Percentiles rank a stretch among this genome's conserved stretches.
These are phyloP conservation scores for Taphrina flavorubra DNA, from an alignment of 1,139 yeast genomes.

Conservation along the genomic window DNA sequence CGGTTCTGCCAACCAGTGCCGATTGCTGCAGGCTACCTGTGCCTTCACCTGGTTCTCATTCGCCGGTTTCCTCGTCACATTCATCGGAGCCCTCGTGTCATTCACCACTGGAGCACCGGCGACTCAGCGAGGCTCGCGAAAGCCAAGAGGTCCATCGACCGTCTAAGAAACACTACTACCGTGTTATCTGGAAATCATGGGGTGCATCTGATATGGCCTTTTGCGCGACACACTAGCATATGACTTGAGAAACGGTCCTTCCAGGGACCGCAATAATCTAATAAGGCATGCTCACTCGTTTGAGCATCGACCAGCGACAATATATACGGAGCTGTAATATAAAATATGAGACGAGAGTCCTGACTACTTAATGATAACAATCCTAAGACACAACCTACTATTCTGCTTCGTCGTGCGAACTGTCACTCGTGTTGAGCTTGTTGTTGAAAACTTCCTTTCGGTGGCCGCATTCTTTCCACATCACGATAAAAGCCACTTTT, in stretches of 20 bases:
- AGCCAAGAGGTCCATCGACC: slow-evolving; percentile 39
- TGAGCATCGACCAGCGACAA: slow-evolving; percentile 12
- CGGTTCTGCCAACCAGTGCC: slow-evolving; percentile 82
- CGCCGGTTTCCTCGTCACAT: slow-evolving; percentile 73
- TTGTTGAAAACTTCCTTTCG: too few species aligned
- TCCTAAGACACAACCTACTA: neutral
- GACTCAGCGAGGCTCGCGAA: slow-evolving; percentile 40
- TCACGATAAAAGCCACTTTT: neutral
- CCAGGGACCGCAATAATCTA: neutral
- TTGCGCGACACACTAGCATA: slow-evolving; percentile 5
- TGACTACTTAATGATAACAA: slow-evolving; percentile 10
- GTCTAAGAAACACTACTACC: slow-evolving; percentile 14
- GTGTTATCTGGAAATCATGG: neutral
- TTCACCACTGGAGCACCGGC: slow-evolving; percentile 56
- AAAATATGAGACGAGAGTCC: slow-evolving; percentile 3
- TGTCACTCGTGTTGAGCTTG: too few species aligned
- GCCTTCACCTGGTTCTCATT: slow-evolving; percentile 91
- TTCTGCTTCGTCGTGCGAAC: neutral
- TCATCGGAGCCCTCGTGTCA: slow-evolving; percentile 60
- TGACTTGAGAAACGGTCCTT: slow-evolving; percentile 3
- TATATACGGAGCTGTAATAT: slow-evolving; percentile 21
- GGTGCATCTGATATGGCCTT: slow-evolving; percentile 1
- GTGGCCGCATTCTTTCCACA: too few species aligned
- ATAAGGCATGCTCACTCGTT: slow-evolving; percentile 10
- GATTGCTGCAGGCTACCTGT: slow-evolving; percentile 89